phyloP scores from a whole-genome alignment of 1,284 basidiomycete genomes.

The Cryptococcus sp. region DNA sequence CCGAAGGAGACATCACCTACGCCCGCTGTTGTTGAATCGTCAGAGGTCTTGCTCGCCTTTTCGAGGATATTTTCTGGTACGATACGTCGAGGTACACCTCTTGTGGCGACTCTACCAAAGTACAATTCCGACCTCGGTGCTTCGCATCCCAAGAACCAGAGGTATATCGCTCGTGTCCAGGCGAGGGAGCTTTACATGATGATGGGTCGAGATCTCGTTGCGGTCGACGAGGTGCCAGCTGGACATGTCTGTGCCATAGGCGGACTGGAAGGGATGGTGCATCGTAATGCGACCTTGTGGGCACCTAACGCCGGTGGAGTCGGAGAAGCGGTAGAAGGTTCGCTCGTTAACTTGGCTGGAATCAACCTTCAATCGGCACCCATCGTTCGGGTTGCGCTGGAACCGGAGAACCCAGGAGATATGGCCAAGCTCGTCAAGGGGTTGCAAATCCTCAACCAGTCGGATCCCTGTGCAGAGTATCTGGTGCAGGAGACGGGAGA shows the following conservation, averaged over 20 bases:
- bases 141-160: constrained; percentile 63
- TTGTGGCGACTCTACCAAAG: constrained; percentile 82
- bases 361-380: constrained; percentile 70
- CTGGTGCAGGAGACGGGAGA: constrained; percentile 97
- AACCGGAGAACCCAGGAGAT: constrained; percentile 83
- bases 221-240: constrained; percentile 77
- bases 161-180: constrained; percentile 58
- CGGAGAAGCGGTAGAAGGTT: constrained; percentile 44
- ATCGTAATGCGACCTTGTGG: constrained; percentile 86
- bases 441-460: constrained; percentile 82
- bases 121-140: constrained; percentile 67
- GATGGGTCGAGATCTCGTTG: constrained; percentile 93
- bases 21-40: constrained; percentile 2
- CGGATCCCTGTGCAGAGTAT: constrained; percentile 95
- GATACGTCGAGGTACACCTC: constrained; percentile 59
- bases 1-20: background rate
- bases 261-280: constrained; percentile 84
- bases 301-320: constrained; percentile 52
- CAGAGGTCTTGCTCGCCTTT: constrained; percentile 79
- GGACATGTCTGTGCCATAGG: constrained; percentile 94
- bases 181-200: constrained; percentile 85
- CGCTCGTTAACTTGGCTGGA: constrained; percentile 76
- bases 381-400: constrained; percentile 92
- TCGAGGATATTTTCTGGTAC: constrained; percentile 89
- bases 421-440: constrained; percentile 88